Evolutionary conservation across 495 filamentous ascomycete species (phyloP).

Genomic region (Penicillium fimorum): DNA sequence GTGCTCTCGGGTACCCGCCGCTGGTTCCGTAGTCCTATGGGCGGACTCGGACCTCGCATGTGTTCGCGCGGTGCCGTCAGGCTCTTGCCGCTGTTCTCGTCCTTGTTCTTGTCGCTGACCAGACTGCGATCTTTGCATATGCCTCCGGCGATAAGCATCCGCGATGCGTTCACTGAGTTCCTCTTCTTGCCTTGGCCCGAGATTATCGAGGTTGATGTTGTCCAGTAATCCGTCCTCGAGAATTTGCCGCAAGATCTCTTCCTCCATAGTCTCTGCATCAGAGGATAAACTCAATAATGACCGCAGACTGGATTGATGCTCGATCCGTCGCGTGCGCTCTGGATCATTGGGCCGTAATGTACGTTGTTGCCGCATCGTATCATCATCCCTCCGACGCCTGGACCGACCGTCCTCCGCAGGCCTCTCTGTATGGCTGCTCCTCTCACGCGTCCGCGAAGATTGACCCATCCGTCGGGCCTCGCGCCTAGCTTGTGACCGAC

Average conservation of each 20-base stretch:
- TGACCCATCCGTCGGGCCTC: slow-evolving; percentile 30
- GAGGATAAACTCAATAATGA: slow-evolving; percentile 71
- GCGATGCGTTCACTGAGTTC: slow-evolving; percentile 86
- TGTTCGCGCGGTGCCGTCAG: slow-evolving; percentile 26
- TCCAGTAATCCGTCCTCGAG: slow-evolving; percentile 84
- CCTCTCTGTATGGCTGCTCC: slow-evolving; percentile 30
- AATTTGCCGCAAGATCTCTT: slow-evolving; percentile 86
- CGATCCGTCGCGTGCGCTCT: slow-evolving; percentile 54
- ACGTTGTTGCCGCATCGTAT: slow-evolving; percentile 35
- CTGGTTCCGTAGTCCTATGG: slow-evolving; percentile 23
- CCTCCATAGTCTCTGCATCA: slow-evolving; percentile 78
- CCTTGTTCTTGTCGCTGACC: slow-evolving; percentile 23
- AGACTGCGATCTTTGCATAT: slow-evolving; percentile 44
- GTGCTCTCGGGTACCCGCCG: slow-evolving; percentile 15
- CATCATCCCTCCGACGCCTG: slow-evolving; percentile 45
- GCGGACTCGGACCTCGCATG: slow-evolving; percentile 37
- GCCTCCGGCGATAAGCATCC: slow-evolving; percentile 75
- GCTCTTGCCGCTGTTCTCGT: slow-evolving; percentile 22
- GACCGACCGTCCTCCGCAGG: slow-evolving; percentile 37
- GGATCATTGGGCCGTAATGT: slow-evolving; percentile 17
- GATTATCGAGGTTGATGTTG: slow-evolving; percentile 78
- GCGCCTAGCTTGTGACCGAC: slow-evolving; percentile 35
- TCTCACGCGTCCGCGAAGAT: slow-evolving; percentile 17
- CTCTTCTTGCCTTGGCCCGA: slow-evolving; percentile 74
- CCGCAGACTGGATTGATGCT: slow-evolving; percentile 82